Conservation (phyloP, 176 grass and related monocot genomes). For the Musa itinerans region DNA sequence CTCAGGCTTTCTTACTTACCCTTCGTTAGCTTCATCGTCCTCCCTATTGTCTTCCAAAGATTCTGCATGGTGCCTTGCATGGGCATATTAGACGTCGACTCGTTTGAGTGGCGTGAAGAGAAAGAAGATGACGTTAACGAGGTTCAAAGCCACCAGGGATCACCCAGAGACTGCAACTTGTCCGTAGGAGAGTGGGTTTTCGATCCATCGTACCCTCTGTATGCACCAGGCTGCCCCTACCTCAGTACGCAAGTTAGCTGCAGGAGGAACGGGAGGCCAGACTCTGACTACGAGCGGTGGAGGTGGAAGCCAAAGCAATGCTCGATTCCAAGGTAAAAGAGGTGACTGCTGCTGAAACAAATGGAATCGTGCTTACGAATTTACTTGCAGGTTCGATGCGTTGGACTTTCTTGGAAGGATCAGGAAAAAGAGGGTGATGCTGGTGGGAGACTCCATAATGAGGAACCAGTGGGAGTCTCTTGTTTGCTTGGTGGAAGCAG, state of each 20-base stretch:
- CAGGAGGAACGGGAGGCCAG: slow-evolving; percentile 25
- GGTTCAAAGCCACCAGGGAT: slow-evolving; percentile 13
- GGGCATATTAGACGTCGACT: slow-evolving; percentile 1
- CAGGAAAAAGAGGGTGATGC: slow-evolving; percentile 37
- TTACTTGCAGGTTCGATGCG: slow-evolving; percentile 31
- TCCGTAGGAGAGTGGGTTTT: slow-evolving; percentile 36
- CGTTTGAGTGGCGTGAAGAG: slow-evolving; percentile 14
- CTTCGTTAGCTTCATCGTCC: slow-evolving; percentile 2
- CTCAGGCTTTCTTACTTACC: neutral
- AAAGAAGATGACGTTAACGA: slow-evolving; percentile 21
- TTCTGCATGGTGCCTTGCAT: slow-evolving; percentile 15
- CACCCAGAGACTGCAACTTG: slow-evolving; percentile 22
- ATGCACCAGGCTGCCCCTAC: slow-evolving; percentile 31
- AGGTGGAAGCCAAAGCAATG: slow-evolving; percentile 34
- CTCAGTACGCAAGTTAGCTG: slow-evolving; percentile 29
- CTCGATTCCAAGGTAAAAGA: slow-evolving; percentile 29
- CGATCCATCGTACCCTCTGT: slow-evolving; percentile 34
- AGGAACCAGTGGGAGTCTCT: slow-evolving; percentile 52
- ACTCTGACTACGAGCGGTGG: slow-evolving; percentile 33
- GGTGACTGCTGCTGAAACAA: neutral
- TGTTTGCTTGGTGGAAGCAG: slow-evolving; percentile 39
- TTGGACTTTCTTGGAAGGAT: slow-evolving; percentile 35
- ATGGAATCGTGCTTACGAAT: neutral
- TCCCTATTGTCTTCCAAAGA: slow-evolving; percentile 13
- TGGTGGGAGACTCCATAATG: slow-evolving; percentile 40